Evolutionary conservation across 371 early-diverging fungal genomes (phyloP).

Genomic region (Batkoa obscura): DNA sequence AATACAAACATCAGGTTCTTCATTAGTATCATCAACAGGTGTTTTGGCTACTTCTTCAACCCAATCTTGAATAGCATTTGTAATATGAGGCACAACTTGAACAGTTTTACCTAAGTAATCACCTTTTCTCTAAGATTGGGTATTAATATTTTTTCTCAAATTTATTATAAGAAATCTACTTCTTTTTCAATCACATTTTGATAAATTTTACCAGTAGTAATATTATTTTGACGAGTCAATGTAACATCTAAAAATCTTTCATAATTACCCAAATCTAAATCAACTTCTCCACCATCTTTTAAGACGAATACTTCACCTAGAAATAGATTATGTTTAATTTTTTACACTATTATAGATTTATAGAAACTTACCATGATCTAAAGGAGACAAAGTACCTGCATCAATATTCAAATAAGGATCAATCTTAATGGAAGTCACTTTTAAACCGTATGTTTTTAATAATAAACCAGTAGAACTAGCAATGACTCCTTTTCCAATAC

Average conservation of each 20-base stretch:
- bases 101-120: slow-evolving; percentile 98
- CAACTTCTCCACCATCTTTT: slow-evolving; percentile 98
- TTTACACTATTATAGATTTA: background rate
- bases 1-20: slow-evolving; percentile 92
- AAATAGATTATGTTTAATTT: background rate
- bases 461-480: slow-evolving; percentile 94
- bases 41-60: slow-evolving; percentile 77
- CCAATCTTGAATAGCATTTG: slow-evolving; percentile 95
- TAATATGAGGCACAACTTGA: slow-evolving; percentile 96
- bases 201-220: slow-evolving; percentile 98
- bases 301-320: slow-evolving; percentile 96
- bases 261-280: slow-evolving; percentile 98
- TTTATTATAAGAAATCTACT: slow-evolving; percentile 8
- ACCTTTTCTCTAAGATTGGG: slow-evolving; percentile 47
- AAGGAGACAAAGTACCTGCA: slow-evolving; percentile 92
- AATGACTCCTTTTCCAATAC: slow-evolving; percentile 98
- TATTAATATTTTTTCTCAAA: slow-evolving; percentile 5
- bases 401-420: slow-evolving; percentile 99
- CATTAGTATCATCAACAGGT: slow-evolving; percentile 67
- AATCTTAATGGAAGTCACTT: slow-evolving; percentile 97
- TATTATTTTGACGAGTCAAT: slow-evolving; percentile 89
- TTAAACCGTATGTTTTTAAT: slow-evolving; percentile 83
- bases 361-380: slow-evolving; percentile 95
- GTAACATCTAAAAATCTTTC: slow-evolving; percentile 94
- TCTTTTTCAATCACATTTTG: slow-evolving; percentile 86